phyloP scores from a whole-genome alignment of 805 yeast species.

The Saturnispora galanensis region DNA sequence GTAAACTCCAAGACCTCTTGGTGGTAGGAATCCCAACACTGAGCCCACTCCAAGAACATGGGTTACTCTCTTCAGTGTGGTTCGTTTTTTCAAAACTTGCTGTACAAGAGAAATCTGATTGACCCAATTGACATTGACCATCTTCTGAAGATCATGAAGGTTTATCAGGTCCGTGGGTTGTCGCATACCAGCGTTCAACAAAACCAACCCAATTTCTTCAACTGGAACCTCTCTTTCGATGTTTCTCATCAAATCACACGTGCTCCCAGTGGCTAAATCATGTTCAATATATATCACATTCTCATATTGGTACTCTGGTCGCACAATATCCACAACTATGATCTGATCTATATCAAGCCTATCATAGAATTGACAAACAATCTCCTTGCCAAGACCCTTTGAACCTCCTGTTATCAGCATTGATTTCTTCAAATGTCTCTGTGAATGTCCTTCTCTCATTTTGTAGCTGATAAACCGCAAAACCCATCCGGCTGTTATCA shows the following conservation, averaged over 20 bases:
- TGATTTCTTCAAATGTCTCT: not conserved
- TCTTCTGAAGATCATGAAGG: conserved; percentile 20
- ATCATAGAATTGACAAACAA: conserved; percentile 19
- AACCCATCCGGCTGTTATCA: conserved; percentile 15
- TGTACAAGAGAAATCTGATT: conserved; percentile 35
- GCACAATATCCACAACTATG: conserved; percentile 26
- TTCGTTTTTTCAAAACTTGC: conserved; percentile 19
- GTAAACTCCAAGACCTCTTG: conserved; percentile 37
- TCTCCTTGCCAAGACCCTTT: conserved; percentile 38
- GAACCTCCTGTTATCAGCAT: conserved; percentile 37
- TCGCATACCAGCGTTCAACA: conserved; percentile 44
- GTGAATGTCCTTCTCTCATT: not conserved
- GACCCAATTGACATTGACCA: conserved; percentile 34
- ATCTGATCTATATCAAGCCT: conserved; percentile 16
- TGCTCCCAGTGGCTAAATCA: conserved; percentile 15
- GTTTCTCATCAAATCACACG: conserved; percentile 17
- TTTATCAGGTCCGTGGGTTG: conserved; percentile 26
- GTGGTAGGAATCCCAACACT: conserved; percentile 39
- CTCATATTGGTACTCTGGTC: conserved; percentile 8
- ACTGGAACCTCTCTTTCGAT: conserved; percentile 12
- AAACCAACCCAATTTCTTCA: conserved; percentile 23
- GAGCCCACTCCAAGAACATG: conserved; percentile 38
- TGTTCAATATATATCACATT: conserved; percentile 21
- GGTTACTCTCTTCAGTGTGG: conserved; percentile 10
- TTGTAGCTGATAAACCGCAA: conserved; percentile 14